Conservation (phyloP, 2,329 filamentous ascomycete species). For the Ophiostoma tasmaniense region DNA sequence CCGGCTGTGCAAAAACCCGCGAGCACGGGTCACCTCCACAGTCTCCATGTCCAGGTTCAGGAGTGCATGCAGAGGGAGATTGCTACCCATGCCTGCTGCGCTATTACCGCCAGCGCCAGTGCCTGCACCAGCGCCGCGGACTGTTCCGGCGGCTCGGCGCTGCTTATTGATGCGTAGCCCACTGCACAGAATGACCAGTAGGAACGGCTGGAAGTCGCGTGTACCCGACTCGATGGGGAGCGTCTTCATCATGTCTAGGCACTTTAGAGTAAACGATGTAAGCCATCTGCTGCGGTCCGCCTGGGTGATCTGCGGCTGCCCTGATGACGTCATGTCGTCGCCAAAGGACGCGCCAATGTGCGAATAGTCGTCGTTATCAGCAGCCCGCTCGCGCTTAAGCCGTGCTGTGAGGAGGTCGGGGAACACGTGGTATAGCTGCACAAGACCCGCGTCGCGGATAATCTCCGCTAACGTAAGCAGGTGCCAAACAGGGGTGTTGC, state of each 20-base stretch:
- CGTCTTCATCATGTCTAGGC: slow-evolving; percentile 39
- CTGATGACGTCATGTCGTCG: slow-evolving; percentile 10
- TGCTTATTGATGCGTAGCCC: slow-evolving; percentile 37
- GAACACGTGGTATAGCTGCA: slow-evolving; percentile 47
- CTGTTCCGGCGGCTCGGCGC: slow-evolving; percentile 12
- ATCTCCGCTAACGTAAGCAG: slow-evolving; percentile 45
- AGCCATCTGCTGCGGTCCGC: slow-evolving; percentile 34
- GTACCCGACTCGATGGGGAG: slow-evolving; percentile 45
- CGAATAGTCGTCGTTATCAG: slow-evolving; percentile 22
- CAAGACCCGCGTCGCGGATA: slow-evolving; percentile 42
- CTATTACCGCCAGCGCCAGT: neutral
- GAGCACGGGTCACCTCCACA: slow-evolving; percentile 38
- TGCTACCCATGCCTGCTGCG: neutral
- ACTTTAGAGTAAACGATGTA: slow-evolving; percentile 42
- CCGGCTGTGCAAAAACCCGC: slow-evolving; percentile 41
- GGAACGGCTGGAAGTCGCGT: slow-evolving; percentile 43
- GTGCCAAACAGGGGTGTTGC: slow-evolving; percentile 43
- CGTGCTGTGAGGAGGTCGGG: slow-evolving; percentile 41
- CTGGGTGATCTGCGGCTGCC: slow-evolving; percentile 9
- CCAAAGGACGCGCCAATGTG: slow-evolving; percentile 8
- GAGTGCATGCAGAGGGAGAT: slow-evolving; percentile 6
- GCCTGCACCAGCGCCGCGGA: neutral
- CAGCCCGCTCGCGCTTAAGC: slow-evolving; percentile 26
- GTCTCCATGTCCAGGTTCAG: slow-evolving; percentile 24
- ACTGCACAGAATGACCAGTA: slow-evolving; percentile 41